phyloP scores from a whole-genome alignment of 129 eudicot genomes.

The Flaveria robusta region DNA sequence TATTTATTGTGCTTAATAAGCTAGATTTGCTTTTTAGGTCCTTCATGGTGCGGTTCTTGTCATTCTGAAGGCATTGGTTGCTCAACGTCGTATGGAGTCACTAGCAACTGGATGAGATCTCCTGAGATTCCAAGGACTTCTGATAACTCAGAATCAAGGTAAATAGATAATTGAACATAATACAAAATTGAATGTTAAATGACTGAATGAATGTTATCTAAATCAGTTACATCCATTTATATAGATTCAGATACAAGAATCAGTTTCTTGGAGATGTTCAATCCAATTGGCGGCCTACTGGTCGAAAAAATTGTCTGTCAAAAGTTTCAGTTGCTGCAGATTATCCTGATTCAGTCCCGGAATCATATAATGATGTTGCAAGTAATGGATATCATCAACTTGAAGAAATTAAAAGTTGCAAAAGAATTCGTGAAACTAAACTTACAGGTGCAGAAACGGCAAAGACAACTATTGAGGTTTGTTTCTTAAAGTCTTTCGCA shows the following conservation, averaged over 20 bases:
- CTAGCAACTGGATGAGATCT: conserved; percentile 52
- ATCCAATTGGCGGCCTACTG: conserved; percentile 43
- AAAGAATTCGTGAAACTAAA: conserved; percentile 53
- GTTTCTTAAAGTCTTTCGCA: neutral
- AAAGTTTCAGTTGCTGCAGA: conserved; percentile 74
- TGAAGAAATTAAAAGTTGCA: conserved; percentile 60
- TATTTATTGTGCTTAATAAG: no score
- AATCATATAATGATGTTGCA: conserved; percentile 51
- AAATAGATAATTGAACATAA: neutral
- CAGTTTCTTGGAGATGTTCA: conserved; percentile 47
- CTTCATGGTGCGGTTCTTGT: conserved; percentile 55
- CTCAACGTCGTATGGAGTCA: conserved; percentile 58
- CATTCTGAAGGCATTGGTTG: conserved; percentile 62
- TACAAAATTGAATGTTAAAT: conserved; percentile 4
- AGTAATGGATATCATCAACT: conserved; percentile 75
- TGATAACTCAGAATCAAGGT: conserved; percentile 57
- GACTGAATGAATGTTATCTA: neutral
- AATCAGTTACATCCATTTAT: conserved; percentile 1
- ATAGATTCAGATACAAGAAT: conserved; percentile 52
- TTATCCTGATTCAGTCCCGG: conserved; percentile 77
- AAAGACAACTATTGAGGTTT: conserved; percentile 76
- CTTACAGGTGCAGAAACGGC: conserved; percentile 71
- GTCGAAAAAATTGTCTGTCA: conserved; percentile 45
- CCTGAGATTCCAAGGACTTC: conserved; percentile 43
- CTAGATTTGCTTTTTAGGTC: no score